Base-by-base conservation (phyloP, 2,329 filamentous ascomycete genomes). In the Fusarium drepaniforme region DNA sequence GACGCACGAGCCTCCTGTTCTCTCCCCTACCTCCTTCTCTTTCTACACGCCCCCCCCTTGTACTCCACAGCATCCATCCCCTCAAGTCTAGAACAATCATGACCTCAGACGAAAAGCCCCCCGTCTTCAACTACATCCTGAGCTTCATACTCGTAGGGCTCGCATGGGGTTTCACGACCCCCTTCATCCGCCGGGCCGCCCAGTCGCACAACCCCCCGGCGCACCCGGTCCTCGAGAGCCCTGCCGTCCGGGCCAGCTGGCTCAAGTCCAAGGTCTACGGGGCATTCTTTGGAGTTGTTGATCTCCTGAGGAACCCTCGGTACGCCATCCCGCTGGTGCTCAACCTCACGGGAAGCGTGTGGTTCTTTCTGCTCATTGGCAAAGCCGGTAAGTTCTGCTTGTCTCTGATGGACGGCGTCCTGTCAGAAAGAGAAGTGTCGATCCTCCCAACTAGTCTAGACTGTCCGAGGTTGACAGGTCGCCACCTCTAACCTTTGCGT, bases 281-380 rank as follows among this genome's bases (percentile, higher is more conserved):
- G 2, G 87, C 92, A 9, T 90, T 93, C 79, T 97, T 94, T 81
- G 93, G 92, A 5, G 93, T 96, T 1, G 80, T 92, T 15, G 96
- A 98, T 80, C 86, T 98, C 68, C 84, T 98, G 63, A 87, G 89
- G 68, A 95, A 95, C 77, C 96, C 96, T 40, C 89, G 90, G 21
- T 98, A 98, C 83, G 94, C 95, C 8, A 85, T 97, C 30, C 96
- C 96, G 23, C 84, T 98, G 77, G 84, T 98, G 63, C 84, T 98
- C 68, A 98, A 98, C 82, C 85, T 98, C 64, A 98, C 96, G 4
- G 96, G 96, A 35, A 97, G 95, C 80, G 89, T 98, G 66, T 98
- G 96, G 96, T 98, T 98, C 84, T 98, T 98, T 79, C 84, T 98
- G 76, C 86, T 98, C 75, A 96, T 98, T 84, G 96, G 96, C 8